Evolutionary conservation across 805 yeast genomes (phyloP).

Genomic region (Millerozyma miso): DNA sequence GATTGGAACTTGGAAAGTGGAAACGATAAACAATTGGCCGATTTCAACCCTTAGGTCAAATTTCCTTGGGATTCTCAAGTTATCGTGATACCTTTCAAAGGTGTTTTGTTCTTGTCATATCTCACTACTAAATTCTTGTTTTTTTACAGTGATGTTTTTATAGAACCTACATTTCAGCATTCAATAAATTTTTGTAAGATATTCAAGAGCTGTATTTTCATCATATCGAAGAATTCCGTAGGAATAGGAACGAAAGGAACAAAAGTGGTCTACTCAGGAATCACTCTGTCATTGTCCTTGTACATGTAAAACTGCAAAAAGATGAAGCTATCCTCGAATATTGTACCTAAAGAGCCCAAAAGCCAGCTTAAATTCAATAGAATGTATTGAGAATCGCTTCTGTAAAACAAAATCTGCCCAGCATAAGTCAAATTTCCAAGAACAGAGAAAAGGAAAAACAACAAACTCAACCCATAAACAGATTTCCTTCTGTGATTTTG

Average conservation of each 20-base stretch:
- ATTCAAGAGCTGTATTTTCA: not conserved
- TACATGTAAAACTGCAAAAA: constrained; percentile 66
- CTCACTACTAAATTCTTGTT: not conserved
- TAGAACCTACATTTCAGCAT: not conserved
- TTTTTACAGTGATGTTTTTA: constrained; percentile 1
- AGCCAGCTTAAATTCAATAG: constrained; percentile 69
- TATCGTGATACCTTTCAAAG: too few species aligned
- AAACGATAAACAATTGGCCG: constrained; percentile 36
- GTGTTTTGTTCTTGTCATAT: too few species aligned
- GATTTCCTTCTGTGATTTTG: constrained; percentile 77
- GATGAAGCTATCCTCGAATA: constrained; percentile 63
- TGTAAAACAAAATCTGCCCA: constrained; percentile 62
- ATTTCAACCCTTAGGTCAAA: constrained; percentile 30
- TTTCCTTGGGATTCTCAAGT: not conserved
- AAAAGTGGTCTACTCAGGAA: not conserved
- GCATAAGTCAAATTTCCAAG: constrained; percentile 76
- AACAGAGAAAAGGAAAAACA: constrained; percentile 70
- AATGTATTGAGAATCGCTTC: constrained; percentile 59
- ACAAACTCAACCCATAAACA: constrained; percentile 79
- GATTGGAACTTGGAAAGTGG: constrained; percentile 28
- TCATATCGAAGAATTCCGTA: not conserved
- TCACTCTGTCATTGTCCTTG: constrained; percentile 21
- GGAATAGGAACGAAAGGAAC: not conserved
- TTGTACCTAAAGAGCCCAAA: constrained; percentile 74
- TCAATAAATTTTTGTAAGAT: not conserved